Conservation (phyloP, 176 grass and related monocot species). For the Elymus sibiricus region DNA sequence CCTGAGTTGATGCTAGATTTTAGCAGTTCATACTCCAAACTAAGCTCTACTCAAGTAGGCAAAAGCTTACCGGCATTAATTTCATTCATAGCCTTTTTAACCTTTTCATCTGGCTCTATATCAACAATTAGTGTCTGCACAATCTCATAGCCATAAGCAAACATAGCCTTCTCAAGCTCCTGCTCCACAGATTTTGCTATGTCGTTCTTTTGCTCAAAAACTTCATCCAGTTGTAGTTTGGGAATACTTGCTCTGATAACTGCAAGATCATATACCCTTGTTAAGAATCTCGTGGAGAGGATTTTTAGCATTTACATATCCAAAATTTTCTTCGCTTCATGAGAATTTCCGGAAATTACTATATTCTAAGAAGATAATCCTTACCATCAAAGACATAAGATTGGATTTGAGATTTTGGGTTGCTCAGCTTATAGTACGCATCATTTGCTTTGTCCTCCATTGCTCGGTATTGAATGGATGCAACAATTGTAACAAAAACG, state of each 20-base stretch:
- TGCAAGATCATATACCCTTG: slow-evolving; percentile 8
- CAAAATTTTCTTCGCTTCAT: neutral
- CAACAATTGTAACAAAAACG: slow-evolving; percentile 71
- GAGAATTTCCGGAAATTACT: neutral
- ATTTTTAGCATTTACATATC: neutral
- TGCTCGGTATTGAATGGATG: slow-evolving; percentile 60
- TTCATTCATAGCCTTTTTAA: slow-evolving; percentile 53
- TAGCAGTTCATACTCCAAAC: slow-evolving; percentile 1
- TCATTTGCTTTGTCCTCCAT: slow-evolving; percentile 56
- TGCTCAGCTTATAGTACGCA: slow-evolving; percentile 63
- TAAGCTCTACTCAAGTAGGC: neutral
- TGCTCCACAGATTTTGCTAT: slow-evolving; percentile 45
- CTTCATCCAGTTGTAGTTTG: slow-evolving; percentile 37
- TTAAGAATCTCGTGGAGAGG: neutral
- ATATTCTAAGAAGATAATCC: neutral
- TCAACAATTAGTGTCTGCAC: slow-evolving; percentile 53
- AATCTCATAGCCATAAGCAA: slow-evolving; percentile 47
- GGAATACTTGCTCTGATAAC: slow-evolving; percentile 43
- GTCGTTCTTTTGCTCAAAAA: slow-evolving; percentile 48
- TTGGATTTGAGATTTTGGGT: slow-evolving; percentile 62
- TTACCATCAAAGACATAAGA: slow-evolving; percentile 74
- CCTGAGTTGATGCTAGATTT: neutral
- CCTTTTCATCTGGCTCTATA: slow-evolving; percentile 47
- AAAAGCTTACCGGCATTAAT: slow-evolving; percentile 39
- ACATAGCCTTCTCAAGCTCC: slow-evolving; percentile 46